phyloP scores from a whole-genome alignment of 257 asterid species.

The Rubia yunnanensis region DNA sequence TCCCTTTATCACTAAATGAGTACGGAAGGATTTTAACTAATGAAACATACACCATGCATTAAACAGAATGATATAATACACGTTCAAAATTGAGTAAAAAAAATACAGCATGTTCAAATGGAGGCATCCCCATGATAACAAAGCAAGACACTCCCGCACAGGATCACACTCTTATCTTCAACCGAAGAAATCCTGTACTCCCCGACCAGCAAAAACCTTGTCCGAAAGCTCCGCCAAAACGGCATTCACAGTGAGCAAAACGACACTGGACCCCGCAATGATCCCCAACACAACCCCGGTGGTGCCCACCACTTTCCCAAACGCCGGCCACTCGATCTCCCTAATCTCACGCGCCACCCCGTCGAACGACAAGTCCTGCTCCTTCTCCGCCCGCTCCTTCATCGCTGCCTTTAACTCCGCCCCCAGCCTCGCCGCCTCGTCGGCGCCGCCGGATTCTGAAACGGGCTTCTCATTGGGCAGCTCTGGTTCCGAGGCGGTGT shows the following conservation, averaged over 20 bases:
- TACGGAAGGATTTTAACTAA: too few relatives aligned
- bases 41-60: not conserved
- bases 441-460: slow-evolving; percentile 4
- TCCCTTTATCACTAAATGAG: too few relatives aligned
- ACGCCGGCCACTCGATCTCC: slow-evolving; percentile 95
- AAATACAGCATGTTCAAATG: not conserved
- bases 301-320: slow-evolving; percentile 66
- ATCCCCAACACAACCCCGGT: slow-evolving; percentile 85
- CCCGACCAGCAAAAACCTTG: slow-evolving; percentile 64
- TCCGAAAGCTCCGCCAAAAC: slow-evolving; percentile 91
- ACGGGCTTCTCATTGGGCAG: slow-evolving; percentile 6
- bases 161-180: slow-evolving; percentile 6
- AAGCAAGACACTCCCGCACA: not conserved
- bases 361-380: slow-evolving; percentile 29
- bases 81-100: not conserved
- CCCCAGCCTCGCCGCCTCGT: slow-evolving; percentile 45
- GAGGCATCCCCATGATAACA: not conserved
- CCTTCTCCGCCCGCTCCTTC: slow-evolving; percentile 45
- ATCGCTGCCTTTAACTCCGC: slow-evolving; percentile 58
- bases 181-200: slow-evolving; percentile 85
- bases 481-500: slow-evolving; percentile 15
- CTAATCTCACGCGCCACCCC: slow-evolving; percentile 77
- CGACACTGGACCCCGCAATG: slow-evolving; percentile 91
- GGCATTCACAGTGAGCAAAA: slow-evolving; percentile 92
- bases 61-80: not conserved